Conservation (phyloP, 1,284 basidiomycete genomes). For the Heterobasidion irregulare region DNA sequence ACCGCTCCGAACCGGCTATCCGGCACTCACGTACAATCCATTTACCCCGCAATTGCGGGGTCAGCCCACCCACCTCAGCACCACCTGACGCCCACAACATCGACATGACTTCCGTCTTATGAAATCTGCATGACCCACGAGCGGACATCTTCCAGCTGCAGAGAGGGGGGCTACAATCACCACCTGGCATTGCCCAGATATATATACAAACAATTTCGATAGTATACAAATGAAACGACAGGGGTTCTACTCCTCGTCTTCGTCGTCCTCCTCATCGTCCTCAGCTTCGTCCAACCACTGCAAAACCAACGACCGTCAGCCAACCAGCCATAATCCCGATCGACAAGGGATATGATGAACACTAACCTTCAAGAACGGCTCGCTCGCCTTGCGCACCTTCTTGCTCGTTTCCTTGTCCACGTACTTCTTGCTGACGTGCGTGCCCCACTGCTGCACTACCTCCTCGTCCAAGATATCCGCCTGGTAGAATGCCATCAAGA, state of each 20-base stretch:
- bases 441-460: conserved; percentile 88
- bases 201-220: not conserved
- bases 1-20: too few species aligned
- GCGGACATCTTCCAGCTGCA: too few species aligned
- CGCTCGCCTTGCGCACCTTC: conserved; percentile 92
- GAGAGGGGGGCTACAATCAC: too few species aligned
- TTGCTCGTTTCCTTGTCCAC: conserved; percentile 94
- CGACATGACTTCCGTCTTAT: too few species aligned
- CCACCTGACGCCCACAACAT: too few species aligned
- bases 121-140: too few species aligned
- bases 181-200: not conserved
- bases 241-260: not conserved
- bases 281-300: conserved; percentile 47
- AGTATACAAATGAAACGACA: not conserved
- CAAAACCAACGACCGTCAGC: not conserved
- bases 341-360: too few species aligned
- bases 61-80: too few species aligned
- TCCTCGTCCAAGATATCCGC: conserved; percentile 91
- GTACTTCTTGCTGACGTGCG: conserved; percentile 97
- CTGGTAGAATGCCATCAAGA: conserved; percentile 95
- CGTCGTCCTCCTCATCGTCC: conserved; percentile 27
- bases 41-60: too few species aligned
- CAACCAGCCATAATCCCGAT: too few species aligned
- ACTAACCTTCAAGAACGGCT: conserved; percentile 81
- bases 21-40: too few species aligned